Base-by-base conservation (phyloP, 1,284 basidiomycete species). In the Pulveroboletus sp. region DNA sequence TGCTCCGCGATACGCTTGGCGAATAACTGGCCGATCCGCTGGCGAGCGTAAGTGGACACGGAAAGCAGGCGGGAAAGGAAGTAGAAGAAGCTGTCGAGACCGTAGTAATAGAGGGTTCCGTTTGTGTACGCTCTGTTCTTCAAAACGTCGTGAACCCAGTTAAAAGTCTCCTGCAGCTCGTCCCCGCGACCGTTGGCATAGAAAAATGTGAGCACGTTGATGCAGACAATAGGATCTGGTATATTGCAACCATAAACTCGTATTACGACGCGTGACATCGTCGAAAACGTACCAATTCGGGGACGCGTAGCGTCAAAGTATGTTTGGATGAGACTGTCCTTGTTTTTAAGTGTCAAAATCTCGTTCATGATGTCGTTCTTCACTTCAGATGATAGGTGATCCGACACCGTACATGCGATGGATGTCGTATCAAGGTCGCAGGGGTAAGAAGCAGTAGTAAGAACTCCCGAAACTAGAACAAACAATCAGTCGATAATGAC, bases 331-430 rank as follows among this genome's bases (percentile, higher is more conserved):
- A 65, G 66, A 4, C 64, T 58, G 14, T 68, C 64, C 28, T 55
- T 43, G 1, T 54, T 66, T 28, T 29, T 66, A 22, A 66, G 29
- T 4, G 53, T 56, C 44, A 65, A 26, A n/a, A 65, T 65, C 29
- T 68, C 64, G 5, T 68, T 6, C 66, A 68, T 65, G 38, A 68
- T 65, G 29, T 52, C 64, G 33, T 65, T 49, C 36, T 68, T 65
- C 17, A 51, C 59, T 40, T 62, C 62, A 0, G 8, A 11, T 15
- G 54, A 58, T 9, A 68, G 22, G 22, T 66, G 53, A 17, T 49
- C 49, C 4, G 59, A 62, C 20, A 65, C 62, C 9, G 52, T 64
- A 24, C 64, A 65, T 10, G 64, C 64, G 2, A 68, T 36, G 7
- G 64, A 64, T 1, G 66, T 65, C 5, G 58, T 66, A 18, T 68